A percentile compares a stretch with the other conserved stretches of the same genome.
These are phyloP conservation scores for Pleurotus tuoliensis DNA, from an alignment of 768 basidiomycete genomes.

Conservation along the genomic window DNA sequence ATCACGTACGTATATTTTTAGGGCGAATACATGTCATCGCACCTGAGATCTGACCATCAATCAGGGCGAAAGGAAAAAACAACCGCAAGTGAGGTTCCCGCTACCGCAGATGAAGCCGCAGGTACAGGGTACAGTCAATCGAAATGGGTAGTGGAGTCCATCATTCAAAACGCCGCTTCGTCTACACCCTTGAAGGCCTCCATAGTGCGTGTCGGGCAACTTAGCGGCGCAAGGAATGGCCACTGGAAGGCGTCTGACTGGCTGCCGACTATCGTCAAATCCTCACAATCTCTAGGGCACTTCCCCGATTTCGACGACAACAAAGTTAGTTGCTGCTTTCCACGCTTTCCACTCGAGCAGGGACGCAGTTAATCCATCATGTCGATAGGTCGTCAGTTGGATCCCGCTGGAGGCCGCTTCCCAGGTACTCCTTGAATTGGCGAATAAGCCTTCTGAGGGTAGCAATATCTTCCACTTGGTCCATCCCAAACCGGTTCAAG, in stretches of 20 bases:
- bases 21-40: neutral
- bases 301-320: conserved; percentile 24
- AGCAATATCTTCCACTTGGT: conserved; percentile 11
- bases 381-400: conserved; percentile 15
- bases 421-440: conserved; percentile 15
- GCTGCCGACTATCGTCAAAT: conserved; percentile 33
- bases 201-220: conserved; percentile 32
- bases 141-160: conserved; percentile 39
- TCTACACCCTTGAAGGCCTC: conserved; percentile 16
- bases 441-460: conserved; percentile 8
- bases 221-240: conserved; percentile 31
- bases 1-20: conserved; percentile 17
- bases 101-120: neutral
- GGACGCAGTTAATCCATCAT: neutral
- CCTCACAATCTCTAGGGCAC: conserved; percentile 22
- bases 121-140: conserved; percentile 34
- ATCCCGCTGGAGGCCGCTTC: conserved; percentile 21
- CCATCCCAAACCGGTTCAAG: conserved; percentile 15
- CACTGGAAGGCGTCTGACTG: conserved; percentile 32
- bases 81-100: neutral
- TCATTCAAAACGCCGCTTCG: conserved; percentile 20
- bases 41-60: conserved; percentile 17
- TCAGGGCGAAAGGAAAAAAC: neutral
- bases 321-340: conserved; percentile 11
- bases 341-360: neutral